Conservation (phyloP, 345 rosid species). For the Xanthoceras sorbifolium region DNA sequence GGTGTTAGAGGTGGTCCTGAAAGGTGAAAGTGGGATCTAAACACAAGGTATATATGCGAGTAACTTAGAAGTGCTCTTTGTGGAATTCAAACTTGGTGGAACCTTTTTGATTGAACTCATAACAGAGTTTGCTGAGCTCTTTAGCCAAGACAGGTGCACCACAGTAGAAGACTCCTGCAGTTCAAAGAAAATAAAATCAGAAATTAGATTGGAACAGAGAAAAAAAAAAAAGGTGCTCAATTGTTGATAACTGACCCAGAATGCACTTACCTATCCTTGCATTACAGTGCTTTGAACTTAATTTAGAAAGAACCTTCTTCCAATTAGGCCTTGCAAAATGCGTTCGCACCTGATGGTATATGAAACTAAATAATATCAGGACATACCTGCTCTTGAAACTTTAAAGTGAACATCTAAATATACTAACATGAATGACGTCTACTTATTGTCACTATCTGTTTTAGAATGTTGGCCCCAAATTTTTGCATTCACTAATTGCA, state of each 20-base stretch:
- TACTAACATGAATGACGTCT: not conserved
- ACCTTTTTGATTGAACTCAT: conserved; percentile 90
- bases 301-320: conserved; percentile 84
- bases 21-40: not conserved
- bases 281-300: conserved; percentile 84
- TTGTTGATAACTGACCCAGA: conserved; percentile 10
- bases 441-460: not conserved
- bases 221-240: not conserved
- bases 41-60: not conserved
- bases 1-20: conserved; percentile 2
- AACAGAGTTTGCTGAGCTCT: conserved; percentile 88
- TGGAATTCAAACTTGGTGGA: conserved; percentile 95
- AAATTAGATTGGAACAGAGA: not conserved
- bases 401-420: not conserved
- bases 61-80: conserved; percentile 80
- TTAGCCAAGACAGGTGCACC: conserved; percentile 93
- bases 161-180: conserved; percentile 95
- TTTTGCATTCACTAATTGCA: no score
- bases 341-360: conserved; percentile 67
- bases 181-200: conserved; percentile 13
- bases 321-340: conserved; percentile 98
- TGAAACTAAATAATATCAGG: conserved; percentile 13
- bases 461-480: not conserved
- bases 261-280: conserved; percentile 77
- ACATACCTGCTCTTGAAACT: not conserved